Base-by-base conservation (phyloP, 2,329 filamentous ascomycete genomes). In the Pyrenophora seminiperda region DNA sequence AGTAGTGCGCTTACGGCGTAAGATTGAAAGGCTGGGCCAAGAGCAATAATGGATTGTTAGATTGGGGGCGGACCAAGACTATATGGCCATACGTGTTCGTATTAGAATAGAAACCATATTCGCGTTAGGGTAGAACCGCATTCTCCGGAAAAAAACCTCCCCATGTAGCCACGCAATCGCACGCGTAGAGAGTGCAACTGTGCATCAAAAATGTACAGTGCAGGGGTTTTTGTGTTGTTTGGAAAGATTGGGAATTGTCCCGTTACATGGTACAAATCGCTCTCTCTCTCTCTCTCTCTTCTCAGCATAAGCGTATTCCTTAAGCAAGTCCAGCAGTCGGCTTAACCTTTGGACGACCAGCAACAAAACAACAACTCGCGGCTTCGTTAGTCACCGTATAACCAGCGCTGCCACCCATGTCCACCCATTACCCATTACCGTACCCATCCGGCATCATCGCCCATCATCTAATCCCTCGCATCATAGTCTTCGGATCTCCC, bases 1-100 rank as follows among this genome's bases (percentile, higher is more conserved):
- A 96, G 90, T 72, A 91, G 86, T 74, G 91, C 92, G 30, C 78
- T 96, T 57, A 92, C 90, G n/a, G 85, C 88, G 41, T 71, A 32
- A n/a, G 18, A 29, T 11, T 13, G 7, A 18, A 17, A n/a, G 13
- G 14, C 6, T 13, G 17, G 40, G n/a, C 13, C 13, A n/a, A 2
- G 17, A 4, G 24, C 24, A 27, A 27, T 9, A 27, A 27, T 9
- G 24, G 7, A 11, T 27, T 27, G 24, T 10, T 11, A 11, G 24
- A 10, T 11, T 11, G 24, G 9, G n/a, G n/a, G n/a, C n/a, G 7
- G 24, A 11, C 24, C 9, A 11, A 22, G 13, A 9, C 13, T 5
- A 27, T 4, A 27, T 11, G 10, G 24, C 3, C 20, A n/a, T n/a
- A n/a, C n/a, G n/a, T n/a, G n/a, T n/a, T n/a, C n/a, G n/a, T n/a